A percentile compares a stretch with the other conserved stretches of the same genome.
Evolutionary conservation across 164 flowering plant genomes (phyloP).

Genomic region (Saururus chinensis): DNA sequence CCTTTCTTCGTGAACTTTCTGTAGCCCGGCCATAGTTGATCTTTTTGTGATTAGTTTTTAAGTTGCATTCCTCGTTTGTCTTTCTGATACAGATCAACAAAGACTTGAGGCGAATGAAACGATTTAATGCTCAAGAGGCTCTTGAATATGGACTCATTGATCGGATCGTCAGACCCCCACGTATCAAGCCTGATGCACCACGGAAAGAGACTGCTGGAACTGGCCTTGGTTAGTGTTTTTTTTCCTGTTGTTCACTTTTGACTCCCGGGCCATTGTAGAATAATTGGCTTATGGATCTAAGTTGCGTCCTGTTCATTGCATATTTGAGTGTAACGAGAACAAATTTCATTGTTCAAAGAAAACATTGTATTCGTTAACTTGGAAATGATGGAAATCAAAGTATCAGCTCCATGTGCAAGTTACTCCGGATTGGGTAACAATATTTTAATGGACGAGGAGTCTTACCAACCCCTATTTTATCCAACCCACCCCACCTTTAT

Average conservation of each 20-base stretch:
- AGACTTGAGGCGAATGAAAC: constrained; percentile 54
- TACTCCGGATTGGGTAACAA: background rate
- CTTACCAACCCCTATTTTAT: too few species aligned
- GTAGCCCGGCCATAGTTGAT: background rate
- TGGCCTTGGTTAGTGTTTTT: constrained; percentile 35
- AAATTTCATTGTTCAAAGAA: background rate
- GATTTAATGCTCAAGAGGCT: constrained; percentile 64
- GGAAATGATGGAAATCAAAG: background rate
- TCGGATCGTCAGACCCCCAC: constrained; percentile 58
- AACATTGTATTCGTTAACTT: too few species aligned
- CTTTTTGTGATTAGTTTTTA: background rate
- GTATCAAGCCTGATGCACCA: constrained; percentile 45
- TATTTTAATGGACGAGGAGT: too few species aligned
- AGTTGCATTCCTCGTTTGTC: constrained; percentile 5
- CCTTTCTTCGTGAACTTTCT: background rate
- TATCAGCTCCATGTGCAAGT: background rate
- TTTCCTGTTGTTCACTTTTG: background rate
- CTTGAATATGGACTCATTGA: constrained; percentile 89
- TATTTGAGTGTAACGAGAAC: background rate
- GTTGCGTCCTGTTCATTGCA: background rate
- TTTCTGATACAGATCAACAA: constrained; percentile 43
- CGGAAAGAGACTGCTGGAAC: constrained; percentile 26
- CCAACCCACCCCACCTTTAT: too few species aligned
- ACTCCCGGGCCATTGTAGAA: background rate
- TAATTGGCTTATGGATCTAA: background rate